Evolutionary conservation across 2,329 filamentous ascomycete genomes (phyloP).

Genomic region (Akanthomyces dipterigenus): DNA sequence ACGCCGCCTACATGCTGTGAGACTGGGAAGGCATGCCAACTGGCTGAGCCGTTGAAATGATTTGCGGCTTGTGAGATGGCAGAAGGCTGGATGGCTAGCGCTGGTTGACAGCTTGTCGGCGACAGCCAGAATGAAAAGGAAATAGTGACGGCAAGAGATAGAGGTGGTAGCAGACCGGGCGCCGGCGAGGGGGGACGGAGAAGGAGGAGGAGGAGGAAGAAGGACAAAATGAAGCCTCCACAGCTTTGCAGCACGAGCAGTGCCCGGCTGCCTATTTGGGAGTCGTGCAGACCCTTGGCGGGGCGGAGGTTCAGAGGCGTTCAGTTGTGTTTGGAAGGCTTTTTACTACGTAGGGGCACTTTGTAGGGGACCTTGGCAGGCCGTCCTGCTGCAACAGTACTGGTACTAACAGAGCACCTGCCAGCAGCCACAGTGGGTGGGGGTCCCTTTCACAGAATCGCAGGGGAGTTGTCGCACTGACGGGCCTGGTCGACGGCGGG

Average conservation of each 20-base stretch:
- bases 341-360: too few species aligned
- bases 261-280: constrained; percentile 1
- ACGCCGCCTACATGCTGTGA: neutral
- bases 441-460: too few species aligned
- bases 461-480: too few species aligned
- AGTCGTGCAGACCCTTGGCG: neutral
- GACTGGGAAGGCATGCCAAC: neutral
- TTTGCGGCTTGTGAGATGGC: neutral
- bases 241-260: neutral
- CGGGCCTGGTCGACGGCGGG: neutral
- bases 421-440: neutral
- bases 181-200: neutral
- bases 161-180: neutral
- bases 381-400: neutral
- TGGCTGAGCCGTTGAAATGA: neutral
- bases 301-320: neutral
- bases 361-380: too few species aligned
- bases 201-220: neutral
- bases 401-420: too few species aligned
- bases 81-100: neutral
- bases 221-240: constrained; percentile 3
- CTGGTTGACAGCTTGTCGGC: too few species aligned
- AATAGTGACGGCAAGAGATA: neutral
- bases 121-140: too few species aligned
- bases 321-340: too few species aligned